These are phyloP conservation scores for Fragaria ananassa DNA, from an alignment of 306 rosid genomes.

Conservation along the genomic window DNA sequence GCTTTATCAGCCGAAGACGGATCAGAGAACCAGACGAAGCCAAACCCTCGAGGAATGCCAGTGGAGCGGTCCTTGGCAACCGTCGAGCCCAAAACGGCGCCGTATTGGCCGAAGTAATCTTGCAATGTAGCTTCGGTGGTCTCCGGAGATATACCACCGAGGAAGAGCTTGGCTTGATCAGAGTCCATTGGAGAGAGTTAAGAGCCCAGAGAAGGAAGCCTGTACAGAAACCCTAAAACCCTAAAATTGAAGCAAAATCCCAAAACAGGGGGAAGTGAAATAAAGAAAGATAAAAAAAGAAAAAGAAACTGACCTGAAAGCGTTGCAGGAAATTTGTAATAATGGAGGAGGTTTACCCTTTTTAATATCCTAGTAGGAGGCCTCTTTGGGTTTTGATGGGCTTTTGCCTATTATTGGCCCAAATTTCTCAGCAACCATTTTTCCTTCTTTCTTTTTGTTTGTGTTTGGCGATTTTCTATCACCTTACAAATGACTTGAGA, in stretches of 20 bases:
- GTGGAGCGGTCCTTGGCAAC: slow-evolving; percentile 47
- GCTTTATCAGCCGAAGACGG: slow-evolving; percentile 52
- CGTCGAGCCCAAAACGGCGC: slow-evolving; percentile 45
- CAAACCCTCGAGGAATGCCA: slow-evolving; percentile 69
- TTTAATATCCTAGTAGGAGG: neutral
- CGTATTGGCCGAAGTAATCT: slow-evolving; percentile 48
- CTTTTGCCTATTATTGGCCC: neutral
- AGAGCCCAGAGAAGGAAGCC: slow-evolving; percentile 15
- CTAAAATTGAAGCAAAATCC: slow-evolving; percentile 36
- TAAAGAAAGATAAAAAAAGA: neutral
- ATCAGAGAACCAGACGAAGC: slow-evolving; percentile 66
- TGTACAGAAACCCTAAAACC: slow-evolving; percentile 47
- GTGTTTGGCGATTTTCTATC: too few relatives aligned
- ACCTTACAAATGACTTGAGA: too few relatives aligned
- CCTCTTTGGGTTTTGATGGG: neutral
- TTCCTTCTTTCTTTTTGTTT: neutral
- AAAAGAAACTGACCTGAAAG: neutral
- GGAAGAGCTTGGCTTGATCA: slow-evolving; percentile 53
- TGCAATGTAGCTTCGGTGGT: slow-evolving; percentile 47
- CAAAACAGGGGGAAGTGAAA: neutral
- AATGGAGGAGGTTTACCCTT: neutral
- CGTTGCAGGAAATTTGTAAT: neutral
- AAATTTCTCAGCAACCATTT: neutral
- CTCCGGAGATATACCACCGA: slow-evolving; percentile 62
- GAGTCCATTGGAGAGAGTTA: slow-evolving; percentile 39